Base-by-base conservation (phyloP, 1,284 basidiomycete species). In the Moesziomyces parantarcticus region DNA sequence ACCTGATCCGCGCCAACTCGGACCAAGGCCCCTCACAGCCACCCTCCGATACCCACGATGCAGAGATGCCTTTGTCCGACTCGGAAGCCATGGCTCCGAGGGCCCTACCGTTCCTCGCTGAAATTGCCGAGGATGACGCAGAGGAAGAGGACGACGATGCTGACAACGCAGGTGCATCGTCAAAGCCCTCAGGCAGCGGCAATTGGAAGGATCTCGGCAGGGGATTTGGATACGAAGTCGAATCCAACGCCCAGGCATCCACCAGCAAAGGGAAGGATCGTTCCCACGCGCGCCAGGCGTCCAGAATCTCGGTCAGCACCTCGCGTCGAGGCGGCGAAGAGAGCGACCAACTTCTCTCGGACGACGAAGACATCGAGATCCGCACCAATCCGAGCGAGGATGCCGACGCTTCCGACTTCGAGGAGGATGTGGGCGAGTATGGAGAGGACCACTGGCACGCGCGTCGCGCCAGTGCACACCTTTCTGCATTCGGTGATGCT, bases 301-400 rank as follows among this genome's bases (percentile, higher is more conserved):
- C 74, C 2, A 60, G 65, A 2, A 56, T 65, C 53, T 69, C 70
- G 8, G 70, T 74, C 34, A 60, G 34, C 57, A 69, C 69, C 6
- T 69, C 64, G 13, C 55, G 57, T 20, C 53, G 49, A 14, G 64
- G 41, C 13, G 62, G 58, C 10, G 67, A 63, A 23, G 69, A 73
- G 10, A 23, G 42, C 18, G 67, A 62, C 29, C 56, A 69, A 13
- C 16, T 53, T 21, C 51, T 55, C 22, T n/a, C 44, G 3, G 46
- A 60, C n/a, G 61, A 50, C 10, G 60, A 65, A 8, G 61, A 70
- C 3, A 47, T 64, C 20, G 77, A 80, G 23, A 49, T 77, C 18
- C 71, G 77, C 26, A 78, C 78, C 21, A 78, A 80, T 40, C 76
- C 78, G 7, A 77, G 75, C 54, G 76, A 80, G 49, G 77, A 79